These are phyloP conservation scores for Aureobasidium sp. DNA, from an alignment of 2,329 filamentous ascomycete genomes.

Conservation along the genomic window DNA sequence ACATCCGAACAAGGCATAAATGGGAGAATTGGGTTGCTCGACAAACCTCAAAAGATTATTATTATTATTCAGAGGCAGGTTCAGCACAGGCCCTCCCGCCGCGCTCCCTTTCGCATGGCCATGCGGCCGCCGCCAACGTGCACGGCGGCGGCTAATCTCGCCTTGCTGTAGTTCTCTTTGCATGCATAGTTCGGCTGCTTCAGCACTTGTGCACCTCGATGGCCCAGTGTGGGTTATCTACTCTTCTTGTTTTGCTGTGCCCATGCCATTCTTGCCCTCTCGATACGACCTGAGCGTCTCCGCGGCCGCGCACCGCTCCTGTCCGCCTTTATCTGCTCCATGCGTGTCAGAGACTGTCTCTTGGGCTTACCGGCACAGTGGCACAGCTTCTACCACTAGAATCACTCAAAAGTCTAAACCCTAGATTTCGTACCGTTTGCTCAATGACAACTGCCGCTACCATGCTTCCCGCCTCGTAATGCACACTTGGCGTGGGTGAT, in stretches of 20 bases:
- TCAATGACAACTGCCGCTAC: constrained; percentile 10
- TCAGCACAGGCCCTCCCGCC: constrained; percentile 10
- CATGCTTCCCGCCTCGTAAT: not conserved
- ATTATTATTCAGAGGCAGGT: constrained; percentile 8
- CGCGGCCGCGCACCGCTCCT: not conserved
- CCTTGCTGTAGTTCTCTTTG: constrained; percentile 8
- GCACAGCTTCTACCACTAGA: constrained; percentile 13
- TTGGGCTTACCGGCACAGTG: constrained; percentile 6
- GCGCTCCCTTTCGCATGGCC: constrained; percentile 10
- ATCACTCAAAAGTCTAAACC: constrained; percentile 11
- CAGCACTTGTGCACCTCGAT: not conserved
- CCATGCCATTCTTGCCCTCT: not conserved
- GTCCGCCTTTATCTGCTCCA: not conserved
- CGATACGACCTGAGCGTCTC: not conserved
- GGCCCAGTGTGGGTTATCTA: not conserved
- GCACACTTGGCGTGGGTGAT: constrained; percentile 3
- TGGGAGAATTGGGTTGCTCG: constrained; percentile 1
- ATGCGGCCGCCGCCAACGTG: constrained; percentile 5
- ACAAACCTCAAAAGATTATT: constrained; percentile 10
- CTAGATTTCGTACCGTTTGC: constrained; percentile 11
- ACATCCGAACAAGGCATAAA: constrained; percentile 8
- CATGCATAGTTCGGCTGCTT: constrained; percentile 10
- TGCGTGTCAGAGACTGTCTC: not conserved
- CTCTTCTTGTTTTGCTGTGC: not conserved
- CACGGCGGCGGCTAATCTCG: constrained; percentile 11